Evolutionary conservation across 306 rosid genomes (phyloP).

Genomic region (Cucurbita argyrosperma): DNA sequence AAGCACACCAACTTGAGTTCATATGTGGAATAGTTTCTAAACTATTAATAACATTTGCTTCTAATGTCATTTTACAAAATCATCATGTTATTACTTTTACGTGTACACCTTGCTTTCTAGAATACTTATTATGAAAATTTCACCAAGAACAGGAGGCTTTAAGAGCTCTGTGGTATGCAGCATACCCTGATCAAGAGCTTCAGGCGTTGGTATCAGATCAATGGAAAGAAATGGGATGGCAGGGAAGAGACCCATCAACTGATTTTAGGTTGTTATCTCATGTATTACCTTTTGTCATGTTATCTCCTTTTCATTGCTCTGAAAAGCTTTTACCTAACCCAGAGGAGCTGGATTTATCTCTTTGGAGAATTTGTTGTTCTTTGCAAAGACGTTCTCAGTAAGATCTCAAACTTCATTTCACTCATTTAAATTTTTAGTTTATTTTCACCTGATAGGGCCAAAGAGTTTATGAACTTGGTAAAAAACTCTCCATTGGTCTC

Average conservation of each 20-base stretch:
- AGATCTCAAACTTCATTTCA: conserved; percentile 16
- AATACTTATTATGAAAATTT: conserved; percentile 12
- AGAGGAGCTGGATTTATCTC: conserved; percentile 93
- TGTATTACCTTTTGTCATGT: background rate
- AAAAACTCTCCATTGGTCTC: background rate
- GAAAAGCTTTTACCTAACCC: conserved; percentile 12
- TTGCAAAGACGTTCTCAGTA: conserved; percentile 68
- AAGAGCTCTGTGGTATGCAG: conserved; percentile 71
- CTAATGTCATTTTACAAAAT: background rate
- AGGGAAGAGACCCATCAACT: conserved; percentile 90
- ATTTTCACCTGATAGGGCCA: background rate
- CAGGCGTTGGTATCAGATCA: conserved; percentile 76
- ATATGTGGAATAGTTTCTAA: background rate
- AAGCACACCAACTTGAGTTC: background rate
- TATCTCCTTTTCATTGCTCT: background rate
- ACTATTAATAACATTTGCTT: background rate
- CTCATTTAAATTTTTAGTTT: background rate
- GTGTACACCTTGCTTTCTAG: background rate
- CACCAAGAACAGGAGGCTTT: conserved; percentile 51
- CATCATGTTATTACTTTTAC: background rate
- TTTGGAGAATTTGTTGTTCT: conserved; percentile 81
- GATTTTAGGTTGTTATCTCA: conserved; percentile 58
- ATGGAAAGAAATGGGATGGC: conserved; percentile 99
- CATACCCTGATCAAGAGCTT: conserved; percentile 64
- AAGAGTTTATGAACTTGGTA: background rate